Base-by-base conservation (phyloP, 495 filamentous ascomycete species). In the Eremomyces bilateralis region DNA sequence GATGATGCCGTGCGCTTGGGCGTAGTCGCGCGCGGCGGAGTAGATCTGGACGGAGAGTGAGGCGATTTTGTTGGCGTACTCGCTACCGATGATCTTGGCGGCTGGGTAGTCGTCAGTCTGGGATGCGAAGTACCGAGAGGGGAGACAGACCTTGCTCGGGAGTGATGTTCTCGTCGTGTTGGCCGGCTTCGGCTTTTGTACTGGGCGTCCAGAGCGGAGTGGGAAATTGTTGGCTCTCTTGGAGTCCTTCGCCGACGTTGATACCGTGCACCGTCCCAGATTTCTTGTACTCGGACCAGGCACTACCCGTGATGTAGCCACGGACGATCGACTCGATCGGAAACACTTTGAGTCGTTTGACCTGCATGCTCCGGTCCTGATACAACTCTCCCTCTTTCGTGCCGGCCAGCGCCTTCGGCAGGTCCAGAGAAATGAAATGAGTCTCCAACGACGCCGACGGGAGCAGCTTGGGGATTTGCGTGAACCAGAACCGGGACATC, bases 311-410 rank as follows among this genome's bases (percentile, higher is more conserved):
- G 53, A 97, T 75, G 55, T 94, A 94, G 36, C 88, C 85, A 20
- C 85, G 73, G 2, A 93, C 83, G 38, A 83, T 80, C 13, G 76
- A 80, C 57, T 95, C 88, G 39, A 95, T 65, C n/a, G 80, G 80
- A 38, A 92, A 73, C 33, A 90, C 66, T 35, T 72, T 65, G 19
- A 80, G 62, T 41, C 69, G 71, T 41, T 74, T 73, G 34, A 93
- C 82, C 40, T 74, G 67, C 83, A 93, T 92, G 44, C 66, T 71
- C 28, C 83, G 72, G 8, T 27, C 8, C 8, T 6, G 13, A 8
- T 8, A 27, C 13, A 8, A 13, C 24, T 27, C 24, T 10, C n/a
- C 20, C 33, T 20, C 10, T 16, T 11, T 4, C 8, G 4, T 16
- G 6, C 24, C 16, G 10, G 16, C 4, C 33, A 67, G 60, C 31